Conservation (phyloP, 257 asterid species). For the Paraleonurus japonicus region DNA sequence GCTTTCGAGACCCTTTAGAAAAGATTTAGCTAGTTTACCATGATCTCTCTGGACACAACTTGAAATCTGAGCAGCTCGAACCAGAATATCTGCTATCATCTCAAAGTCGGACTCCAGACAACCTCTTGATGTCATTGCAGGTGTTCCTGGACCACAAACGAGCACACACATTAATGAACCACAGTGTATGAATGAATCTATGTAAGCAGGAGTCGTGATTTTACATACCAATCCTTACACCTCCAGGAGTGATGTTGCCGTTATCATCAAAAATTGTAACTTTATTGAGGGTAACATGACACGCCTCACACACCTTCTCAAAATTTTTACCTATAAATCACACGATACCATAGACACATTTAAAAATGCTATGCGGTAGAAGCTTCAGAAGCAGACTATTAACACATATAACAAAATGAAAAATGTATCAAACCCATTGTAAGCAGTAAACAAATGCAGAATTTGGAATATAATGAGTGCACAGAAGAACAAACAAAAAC, state of each 20-base stretch:
- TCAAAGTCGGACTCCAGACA: constrained; percentile 77
- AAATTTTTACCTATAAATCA: constrained; percentile 56
- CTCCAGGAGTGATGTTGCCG: constrained; percentile 73
- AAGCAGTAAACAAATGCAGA: background rate
- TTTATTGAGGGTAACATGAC: constrained; percentile 78
- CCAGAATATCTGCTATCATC: constrained; percentile 68
- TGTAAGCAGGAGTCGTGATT: background rate
- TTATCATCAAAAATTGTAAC: constrained; percentile 71
- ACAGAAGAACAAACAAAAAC: background rate
- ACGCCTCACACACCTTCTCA: constrained; percentile 81
- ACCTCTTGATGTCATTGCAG: constrained; percentile 92
- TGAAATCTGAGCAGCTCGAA: constrained; percentile 67
- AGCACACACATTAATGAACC: background rate
- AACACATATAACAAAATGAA: background rate
- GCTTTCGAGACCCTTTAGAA: constrained; percentile 64
- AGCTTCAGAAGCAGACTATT: background rate
- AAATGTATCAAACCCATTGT: background rate
- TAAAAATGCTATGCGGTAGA: background rate
- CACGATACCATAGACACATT: background rate
- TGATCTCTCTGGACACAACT: constrained; percentile 65
- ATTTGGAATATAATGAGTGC: background rate
- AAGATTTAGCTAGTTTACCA: constrained; percentile 58
- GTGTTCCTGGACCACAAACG: constrained; percentile 53
- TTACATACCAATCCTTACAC: constrained; percentile 75
- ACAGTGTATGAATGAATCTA: background rate